Conservation (phyloP, 345 rosid genomes). For the Balakata baccata region DNA sequence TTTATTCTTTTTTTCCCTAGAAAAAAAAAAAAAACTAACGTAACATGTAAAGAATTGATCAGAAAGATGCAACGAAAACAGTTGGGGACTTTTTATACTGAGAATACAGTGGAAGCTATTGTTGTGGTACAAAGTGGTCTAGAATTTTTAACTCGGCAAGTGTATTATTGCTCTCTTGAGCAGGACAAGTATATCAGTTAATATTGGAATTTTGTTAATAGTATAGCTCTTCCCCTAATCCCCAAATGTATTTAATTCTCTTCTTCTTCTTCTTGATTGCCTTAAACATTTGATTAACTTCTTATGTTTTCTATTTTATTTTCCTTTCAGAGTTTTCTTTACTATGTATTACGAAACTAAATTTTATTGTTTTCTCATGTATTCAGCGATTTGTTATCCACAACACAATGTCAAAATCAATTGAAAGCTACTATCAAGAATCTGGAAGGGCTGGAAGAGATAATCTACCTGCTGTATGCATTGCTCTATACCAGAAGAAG, state of each 20-base stretch:
- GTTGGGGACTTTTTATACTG: background rate
- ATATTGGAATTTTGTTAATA: background rate
- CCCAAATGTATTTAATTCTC: background rate
- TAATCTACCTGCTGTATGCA: conserved; percentile 58
- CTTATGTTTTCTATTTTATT: too few species aligned
- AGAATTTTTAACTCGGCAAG: background rate
- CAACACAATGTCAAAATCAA: conserved; percentile 86
- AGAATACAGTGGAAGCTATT: background rate
- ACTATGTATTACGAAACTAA: background rate
- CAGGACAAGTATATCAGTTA: too few species aligned
- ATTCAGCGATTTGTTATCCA: conserved; percentile 80
- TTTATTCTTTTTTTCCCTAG: background rate
- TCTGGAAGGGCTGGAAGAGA: conserved; percentile 94
- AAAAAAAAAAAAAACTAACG: too few species aligned
- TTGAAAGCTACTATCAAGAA: conserved; percentile 95
- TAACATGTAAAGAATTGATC: conserved; percentile 1
- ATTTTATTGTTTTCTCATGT: background rate
- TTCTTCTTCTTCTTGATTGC: background rate
- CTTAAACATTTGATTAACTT: background rate
- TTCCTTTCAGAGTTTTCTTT: background rate
- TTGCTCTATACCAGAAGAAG: conserved; percentile 81
- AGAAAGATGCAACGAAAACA: background rate
- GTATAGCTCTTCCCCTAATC: background rate
- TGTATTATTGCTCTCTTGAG: too few species aligned
- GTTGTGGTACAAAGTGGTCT: background rate